Evolutionary conservation across 257 asterid genomes (phyloP).

Genomic region (Marsdenia floribunda): DNA sequence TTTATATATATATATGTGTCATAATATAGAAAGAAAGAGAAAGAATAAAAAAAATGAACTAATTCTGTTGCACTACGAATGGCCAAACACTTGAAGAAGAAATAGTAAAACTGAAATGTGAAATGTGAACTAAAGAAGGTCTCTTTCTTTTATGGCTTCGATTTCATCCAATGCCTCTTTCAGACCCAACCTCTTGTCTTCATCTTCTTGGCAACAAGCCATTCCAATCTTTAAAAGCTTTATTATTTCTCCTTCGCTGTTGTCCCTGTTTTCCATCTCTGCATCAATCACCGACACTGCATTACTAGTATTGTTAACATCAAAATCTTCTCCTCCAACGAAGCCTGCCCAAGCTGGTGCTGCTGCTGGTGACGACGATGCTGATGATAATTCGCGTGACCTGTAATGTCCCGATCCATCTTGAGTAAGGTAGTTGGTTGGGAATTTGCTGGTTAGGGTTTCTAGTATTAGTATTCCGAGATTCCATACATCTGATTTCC

Average conservation of each 20-base stretch:
- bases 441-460: conserved; percentile 61
- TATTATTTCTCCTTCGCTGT: conserved; percentile 42
- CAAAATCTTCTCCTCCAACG: conserved; percentile 21
- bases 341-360: conserved; percentile 48
- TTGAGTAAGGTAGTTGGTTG: conserved; percentile 49
- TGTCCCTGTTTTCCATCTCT: conserved; percentile 40
- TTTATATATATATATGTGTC: too few relatives aligned
- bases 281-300: conserved; percentile 38
- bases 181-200: conserved; percentile 61
- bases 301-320: background rate
- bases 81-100: too few relatives aligned
- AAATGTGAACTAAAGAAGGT: background rate
- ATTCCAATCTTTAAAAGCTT: conserved; percentile 60
- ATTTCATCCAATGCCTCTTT: conserved; percentile 52
- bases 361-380: conserved; percentile 1
- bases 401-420: conserved; percentile 33
- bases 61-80: too few relatives aligned
- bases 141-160: conserved; percentile 37
- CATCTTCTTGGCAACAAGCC: conserved; percentile 57
- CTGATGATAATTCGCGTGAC: conserved; percentile 12
- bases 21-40: too few relatives aligned
- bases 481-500: conserved; percentile 87
- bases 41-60: too few relatives aligned
- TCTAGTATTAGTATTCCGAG: conserved; percentile 74
- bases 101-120: too few relatives aligned